Evolutionary conservation across 2,329 filamentous ascomycete genomes (phyloP).

Genomic region (Cladosporium austrohemisphaericum): DNA sequence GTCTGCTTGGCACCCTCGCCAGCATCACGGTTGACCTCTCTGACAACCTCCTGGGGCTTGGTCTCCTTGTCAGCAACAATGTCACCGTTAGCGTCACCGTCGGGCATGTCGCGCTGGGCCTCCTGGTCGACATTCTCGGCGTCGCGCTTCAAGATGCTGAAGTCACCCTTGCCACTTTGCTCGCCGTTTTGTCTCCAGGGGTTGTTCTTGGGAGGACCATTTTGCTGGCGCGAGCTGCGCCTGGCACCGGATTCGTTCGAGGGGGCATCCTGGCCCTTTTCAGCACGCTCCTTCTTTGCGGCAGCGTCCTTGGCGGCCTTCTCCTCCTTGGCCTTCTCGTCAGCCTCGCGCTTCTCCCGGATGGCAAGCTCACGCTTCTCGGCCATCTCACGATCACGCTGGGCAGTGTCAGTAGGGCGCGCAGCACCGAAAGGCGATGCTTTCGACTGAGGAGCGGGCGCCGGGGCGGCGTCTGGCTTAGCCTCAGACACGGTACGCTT

Average conservation of each 20-base stretch:
- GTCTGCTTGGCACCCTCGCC: conserved; percentile 27
- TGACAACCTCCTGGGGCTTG: conserved; percentile 54
- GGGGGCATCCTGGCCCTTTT: conserved; percentile 32
- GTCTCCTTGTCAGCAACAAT: conserved; percentile 51
- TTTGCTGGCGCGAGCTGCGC: conserved; percentile 26
- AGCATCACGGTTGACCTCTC: conserved; percentile 41
- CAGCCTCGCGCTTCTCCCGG: conserved; percentile 79
- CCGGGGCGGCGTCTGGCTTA: conserved; percentile 42
- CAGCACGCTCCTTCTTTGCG: conserved; percentile 50
- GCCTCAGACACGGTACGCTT: conserved; percentile 89
- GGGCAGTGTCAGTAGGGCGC: conserved; percentile 86
- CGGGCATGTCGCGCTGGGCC: conserved; percentile 40
- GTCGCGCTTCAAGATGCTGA: conserved; percentile 50
- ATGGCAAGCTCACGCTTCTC: conserved; percentile 74
- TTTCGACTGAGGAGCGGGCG: conserved; percentile 61
- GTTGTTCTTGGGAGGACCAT: conserved; percentile 31
- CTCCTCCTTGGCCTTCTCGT: conserved; percentile 77
- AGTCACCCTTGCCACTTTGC: conserved; percentile 25
- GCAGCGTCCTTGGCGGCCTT: conserved; percentile 56
- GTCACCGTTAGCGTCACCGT: conserved; percentile 48
- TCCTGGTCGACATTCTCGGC: conserved; percentile 32
- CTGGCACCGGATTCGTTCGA: conserved; percentile 28
- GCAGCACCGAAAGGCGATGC: conserved; percentile 91
- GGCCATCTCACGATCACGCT: conserved; percentile 83
- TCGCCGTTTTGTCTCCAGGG: conserved; percentile 33